phyloP scores from a whole-genome alignment of 2,329 filamentous ascomycete genomes.

The Penicillium palitans region DNA sequence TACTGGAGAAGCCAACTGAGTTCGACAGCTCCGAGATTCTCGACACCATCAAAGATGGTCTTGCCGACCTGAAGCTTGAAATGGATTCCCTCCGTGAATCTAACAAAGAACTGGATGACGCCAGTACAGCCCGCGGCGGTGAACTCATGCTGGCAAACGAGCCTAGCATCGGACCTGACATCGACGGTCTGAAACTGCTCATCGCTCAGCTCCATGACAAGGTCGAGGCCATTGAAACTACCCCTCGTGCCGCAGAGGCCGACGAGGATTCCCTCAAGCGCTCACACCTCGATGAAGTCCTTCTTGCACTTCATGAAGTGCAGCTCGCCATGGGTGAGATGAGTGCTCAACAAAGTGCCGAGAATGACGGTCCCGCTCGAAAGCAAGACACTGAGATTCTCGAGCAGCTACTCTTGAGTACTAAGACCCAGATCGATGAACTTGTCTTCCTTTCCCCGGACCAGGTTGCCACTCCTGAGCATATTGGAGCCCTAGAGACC shows the following conservation, averaged over 20 bases:
- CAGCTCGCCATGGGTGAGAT: slow-evolving; percentile 60
- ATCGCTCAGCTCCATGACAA: slow-evolving; percentile 81
- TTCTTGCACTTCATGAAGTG: slow-evolving; percentile 52
- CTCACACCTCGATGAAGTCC: slow-evolving; percentile 49
- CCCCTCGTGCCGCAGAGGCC: slow-evolving; percentile 41
- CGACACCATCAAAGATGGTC: slow-evolving; percentile 79
- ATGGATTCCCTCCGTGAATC: slow-evolving; percentile 73
- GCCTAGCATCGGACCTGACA: slow-evolving; percentile 51
- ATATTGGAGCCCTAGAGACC: slow-evolving; percentile 63
- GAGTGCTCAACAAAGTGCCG: slow-evolving; percentile 45
- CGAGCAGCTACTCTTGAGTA: slow-evolving; percentile 85
- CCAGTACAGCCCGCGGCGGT: slow-evolving; percentile 52
- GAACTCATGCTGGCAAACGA: slow-evolving; percentile 60
- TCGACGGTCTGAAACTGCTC: slow-evolving; percentile 81
- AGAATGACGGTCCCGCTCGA: slow-evolving; percentile 57
- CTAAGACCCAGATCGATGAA: slow-evolving; percentile 84
- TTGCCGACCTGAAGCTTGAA: slow-evolving; percentile 73
- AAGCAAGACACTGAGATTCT: slow-evolving; percentile 89
- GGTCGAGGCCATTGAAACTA: slow-evolving; percentile 70
- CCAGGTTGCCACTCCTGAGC: slow-evolving; percentile 63
- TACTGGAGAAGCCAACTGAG: slow-evolving; percentile 76
- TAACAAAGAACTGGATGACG: slow-evolving; percentile 51
- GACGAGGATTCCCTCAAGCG: slow-evolving; percentile 47
- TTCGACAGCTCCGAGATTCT: slow-evolving; percentile 87
- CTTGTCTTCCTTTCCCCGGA: slow-evolving; percentile 65